These are phyloP conservation scores for Zea mays DNA, from an alignment of 176 grass and related monocot genomes.

Conservation along the genomic window DNA sequence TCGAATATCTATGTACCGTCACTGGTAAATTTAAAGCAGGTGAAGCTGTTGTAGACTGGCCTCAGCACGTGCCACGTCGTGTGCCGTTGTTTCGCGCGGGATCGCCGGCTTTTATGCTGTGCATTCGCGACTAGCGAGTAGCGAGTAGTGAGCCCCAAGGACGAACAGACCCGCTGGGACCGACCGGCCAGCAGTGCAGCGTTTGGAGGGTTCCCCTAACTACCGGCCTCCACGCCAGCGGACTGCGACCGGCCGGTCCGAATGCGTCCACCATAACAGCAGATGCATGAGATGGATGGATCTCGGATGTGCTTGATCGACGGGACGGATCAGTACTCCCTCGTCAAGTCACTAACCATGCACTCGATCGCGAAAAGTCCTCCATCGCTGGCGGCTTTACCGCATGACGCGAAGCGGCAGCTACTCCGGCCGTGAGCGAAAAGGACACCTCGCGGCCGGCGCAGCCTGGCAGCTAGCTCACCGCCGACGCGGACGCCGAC, in stretches of 20 bases:
- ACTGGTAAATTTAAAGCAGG: too few relatives aligned
- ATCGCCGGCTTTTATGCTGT: background rate
- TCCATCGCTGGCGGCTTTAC: background rate
- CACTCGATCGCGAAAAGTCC: background rate
- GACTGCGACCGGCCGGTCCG: background rate
- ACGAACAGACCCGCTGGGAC: background rate
- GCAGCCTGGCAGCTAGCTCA: background rate
- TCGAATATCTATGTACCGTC: too few relatives aligned
- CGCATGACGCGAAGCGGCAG: background rate
- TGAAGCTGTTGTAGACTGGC: too few relatives aligned
- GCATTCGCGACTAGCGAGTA: background rate
- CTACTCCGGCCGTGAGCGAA: background rate
- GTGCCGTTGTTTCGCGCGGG: background rate
- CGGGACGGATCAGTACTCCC: background rate
- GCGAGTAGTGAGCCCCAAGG: background rate
- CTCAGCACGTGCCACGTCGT: background rate
- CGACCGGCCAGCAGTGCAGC: background rate
- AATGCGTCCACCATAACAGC: background rate
- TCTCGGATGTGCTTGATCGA: background rate
- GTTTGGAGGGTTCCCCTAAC: slow-evolving; percentile 10
- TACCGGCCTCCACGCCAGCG: background rate
- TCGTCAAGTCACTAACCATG: background rate
- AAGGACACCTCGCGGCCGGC: background rate
- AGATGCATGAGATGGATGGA: background rate
- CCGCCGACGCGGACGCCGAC: background rate